phyloP scores from a whole-genome alignment of 768 basidiomycete species.

The Amanita exitialis region DNA sequence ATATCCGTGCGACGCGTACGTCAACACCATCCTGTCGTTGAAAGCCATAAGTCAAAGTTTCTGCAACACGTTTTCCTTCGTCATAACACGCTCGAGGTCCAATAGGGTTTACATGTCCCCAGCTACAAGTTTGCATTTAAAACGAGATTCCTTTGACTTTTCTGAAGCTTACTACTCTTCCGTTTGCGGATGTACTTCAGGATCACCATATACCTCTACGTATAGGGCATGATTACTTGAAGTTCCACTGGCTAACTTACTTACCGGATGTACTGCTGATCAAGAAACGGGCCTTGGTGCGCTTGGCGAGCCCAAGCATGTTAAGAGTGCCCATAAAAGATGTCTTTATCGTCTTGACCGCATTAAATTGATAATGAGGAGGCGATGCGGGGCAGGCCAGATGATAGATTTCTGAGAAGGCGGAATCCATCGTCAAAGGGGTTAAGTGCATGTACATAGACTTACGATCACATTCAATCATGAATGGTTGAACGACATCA shows the following conservation, averaged over 20 bases:
- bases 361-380: conserved; percentile 96
- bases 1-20: conserved; percentile 95
- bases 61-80: conserved; percentile 98
- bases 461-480: conserved; percentile 98
- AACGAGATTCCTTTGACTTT: conserved; percentile 2
- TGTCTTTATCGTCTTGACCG: conserved; percentile 97
- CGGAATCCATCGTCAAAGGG: conserved; percentile 10
- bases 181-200: conserved; percentile 92
- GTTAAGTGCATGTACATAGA: conserved; percentile 10
- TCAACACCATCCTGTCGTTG: conserved; percentile 92
- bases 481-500: conserved; percentile 94
- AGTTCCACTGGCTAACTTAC: conserved; percentile 12
- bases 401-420: conserved; percentile 82
- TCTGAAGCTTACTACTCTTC: conserved; percentile 76
- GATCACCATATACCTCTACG: conserved; percentile 95
- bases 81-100: conserved; percentile 99
- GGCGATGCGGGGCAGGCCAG: conserved; percentile 97
- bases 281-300: conserved; percentile 94
- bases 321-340: conserved; percentile 98
- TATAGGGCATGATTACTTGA: conserved; percentile 7
- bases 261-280: conserved; percentile 90
- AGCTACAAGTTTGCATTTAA: conserved; percentile 36
- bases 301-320: conserved; percentile 97
- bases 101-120: conserved; percentile 98
- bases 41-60: conserved; percentile 95